phyloP scores from a whole-genome alignment of 306 rosid species.

The Gillenia trifoliata region DNA sequence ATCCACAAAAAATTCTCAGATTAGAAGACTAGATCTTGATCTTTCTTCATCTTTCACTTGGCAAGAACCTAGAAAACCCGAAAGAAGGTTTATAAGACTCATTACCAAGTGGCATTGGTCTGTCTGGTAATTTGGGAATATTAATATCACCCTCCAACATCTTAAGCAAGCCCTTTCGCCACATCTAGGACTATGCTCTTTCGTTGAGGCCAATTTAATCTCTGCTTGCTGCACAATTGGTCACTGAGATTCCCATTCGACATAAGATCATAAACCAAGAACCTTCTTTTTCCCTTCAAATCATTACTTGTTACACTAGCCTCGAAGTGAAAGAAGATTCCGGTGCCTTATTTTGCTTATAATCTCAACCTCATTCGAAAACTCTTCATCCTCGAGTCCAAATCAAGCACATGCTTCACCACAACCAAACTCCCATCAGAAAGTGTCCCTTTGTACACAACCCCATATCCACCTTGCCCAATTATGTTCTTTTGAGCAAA shows the following conservation, averaged over 20 bases:
- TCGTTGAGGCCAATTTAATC: constrained; percentile 70
- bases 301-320: constrained; percentile 66
- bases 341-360: constrained; percentile 77
- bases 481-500: constrained; percentile 57
- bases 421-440: constrained; percentile 59
- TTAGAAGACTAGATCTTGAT: too few species aligned
- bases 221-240: constrained; percentile 34
- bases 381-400: constrained; percentile 65
- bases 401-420: constrained; percentile 51
- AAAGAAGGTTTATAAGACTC: constrained; percentile 52
- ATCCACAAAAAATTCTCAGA: too few species aligned
- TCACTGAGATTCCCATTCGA: constrained; percentile 57
- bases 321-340: constrained; percentile 65
- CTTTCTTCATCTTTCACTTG: constrained; percentile 32
- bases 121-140: constrained; percentile 61
- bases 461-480: constrained; percentile 79
- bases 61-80: constrained; percentile 19
- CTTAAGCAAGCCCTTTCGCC: constrained; percentile 74
- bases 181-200: constrained; percentile 72
- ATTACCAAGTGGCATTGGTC: constrained; percentile 71
- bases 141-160: constrained; percentile 88
- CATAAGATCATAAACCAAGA: constrained; percentile 72
- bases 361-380: constrained; percentile 67
- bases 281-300: constrained; percentile 54
- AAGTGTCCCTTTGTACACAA: constrained; percentile 68